phyloP scores from a whole-genome alignment of 164 flowering plant species.

The Platanus orientalis region DNA sequence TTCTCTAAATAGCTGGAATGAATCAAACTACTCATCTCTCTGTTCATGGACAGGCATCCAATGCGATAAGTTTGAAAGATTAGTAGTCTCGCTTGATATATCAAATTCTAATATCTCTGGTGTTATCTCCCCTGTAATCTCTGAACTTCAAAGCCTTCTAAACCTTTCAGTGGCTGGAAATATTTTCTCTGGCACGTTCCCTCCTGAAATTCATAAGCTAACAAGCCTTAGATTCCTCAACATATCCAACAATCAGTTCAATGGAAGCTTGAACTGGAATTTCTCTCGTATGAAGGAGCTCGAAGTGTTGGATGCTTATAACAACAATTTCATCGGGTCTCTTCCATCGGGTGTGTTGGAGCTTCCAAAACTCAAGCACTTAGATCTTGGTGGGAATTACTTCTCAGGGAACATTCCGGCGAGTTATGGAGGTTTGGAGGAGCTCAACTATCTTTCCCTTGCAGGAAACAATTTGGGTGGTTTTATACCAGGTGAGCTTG shows the following conservation, averaged over 20 bases:
- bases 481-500: slow-evolving; percentile 49
- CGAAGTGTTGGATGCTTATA: slow-evolving; percentile 46
- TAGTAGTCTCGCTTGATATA: slow-evolving; percentile 41
- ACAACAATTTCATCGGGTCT: slow-evolving; percentile 46
- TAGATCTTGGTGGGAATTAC: slow-evolving; percentile 63
- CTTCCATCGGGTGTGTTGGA: slow-evolving; percentile 41
- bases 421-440: slow-evolving; percentile 38
- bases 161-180: slow-evolving; percentile 44
- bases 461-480: slow-evolving; percentile 60
- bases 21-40: slow-evolving; percentile 37
- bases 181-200: slow-evolving; percentile 35
- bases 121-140: slow-evolving; percentile 33
- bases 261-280: slow-evolving; percentile 46
- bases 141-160: slow-evolving; percentile 31
- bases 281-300: slow-evolving; percentile 38
- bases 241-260: slow-evolving; percentile 54
- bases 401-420: slow-evolving; percentile 50
- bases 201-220: slow-evolving; percentile 31
- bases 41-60: slow-evolving; percentile 60
- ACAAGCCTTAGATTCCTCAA: slow-evolving; percentile 43
- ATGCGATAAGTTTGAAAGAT: slow-evolving; percentile 30
- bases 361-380: slow-evolving; percentile 36
- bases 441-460: slow-evolving; percentile 39
- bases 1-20: slow-evolving; percentile 38
- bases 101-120: slow-evolving; percentile 51